Base-by-base conservation (phyloP, 1,139 yeast species). In the Candida pseudocylindracea region DNA sequence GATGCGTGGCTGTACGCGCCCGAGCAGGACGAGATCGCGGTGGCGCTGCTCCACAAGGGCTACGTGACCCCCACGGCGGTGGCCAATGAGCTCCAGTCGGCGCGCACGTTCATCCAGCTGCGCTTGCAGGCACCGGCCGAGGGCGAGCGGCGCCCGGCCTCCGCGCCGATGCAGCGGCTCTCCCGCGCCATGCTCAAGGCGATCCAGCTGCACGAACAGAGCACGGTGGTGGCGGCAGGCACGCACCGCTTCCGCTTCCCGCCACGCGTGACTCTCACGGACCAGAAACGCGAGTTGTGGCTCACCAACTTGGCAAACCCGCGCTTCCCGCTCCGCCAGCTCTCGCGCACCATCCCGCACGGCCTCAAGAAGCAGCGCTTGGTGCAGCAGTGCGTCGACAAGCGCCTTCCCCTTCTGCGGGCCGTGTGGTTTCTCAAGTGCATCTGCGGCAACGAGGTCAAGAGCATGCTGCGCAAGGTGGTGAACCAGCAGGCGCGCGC, bases 361-460 rank as follows among this genome's bases (percentile, higher is more conserved):
- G 95, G 95, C 0, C 67, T 85, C 20, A 59, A 85, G 40, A 76
- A 80, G 46, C 68, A 72, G 41, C 60, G 65, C 1, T 55, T 85
- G 29, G 50, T 85, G 4, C 94, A 83, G 38, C 76, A 73, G 36
- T 62, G 91, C 40, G 63, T 76, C 39, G 45, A 55, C 29, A 72
- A 72, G 42, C 53, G 54, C 27, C 71, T 85, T 0, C 95, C 96
- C 0, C 55, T 75, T 4, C 49, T 67, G 20, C 56, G 95, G 37
- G 93, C 94, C 0, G 53, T 85, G 4, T 85, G 98, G 98, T 64
- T 85, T 38, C 78, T 88, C 3, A 69, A 80, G 41, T 79, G 94
- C 49, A 80, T 83, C 20, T 15, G 20, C 6, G 20, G 20, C 20
- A 15, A 15, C 20, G 20, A 15, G 20, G 20, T 15, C 6, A 15